Evolutionary conservation across 2,329 filamentous ascomycete species (phyloP).

Genomic region (Fusarium xyrophilum): DNA sequence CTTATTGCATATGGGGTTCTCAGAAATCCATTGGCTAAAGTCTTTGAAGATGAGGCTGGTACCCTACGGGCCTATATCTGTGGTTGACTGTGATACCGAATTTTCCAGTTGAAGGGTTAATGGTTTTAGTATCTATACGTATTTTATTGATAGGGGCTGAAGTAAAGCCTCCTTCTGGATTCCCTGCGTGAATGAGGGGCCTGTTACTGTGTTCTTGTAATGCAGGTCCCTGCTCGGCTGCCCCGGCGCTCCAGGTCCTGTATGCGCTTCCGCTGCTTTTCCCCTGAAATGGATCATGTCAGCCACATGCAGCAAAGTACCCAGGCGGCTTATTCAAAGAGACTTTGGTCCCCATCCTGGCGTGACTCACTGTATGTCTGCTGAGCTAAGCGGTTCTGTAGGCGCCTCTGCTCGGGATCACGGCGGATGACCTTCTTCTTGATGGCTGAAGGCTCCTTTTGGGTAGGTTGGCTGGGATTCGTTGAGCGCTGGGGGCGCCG

Average conservation of each 20-base stretch:
- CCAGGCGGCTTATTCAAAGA: background rate
- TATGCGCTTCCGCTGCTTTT: conserved; percentile 41
- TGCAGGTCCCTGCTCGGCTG: conserved; percentile 7
- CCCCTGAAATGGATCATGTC: conserved; percentile 40
- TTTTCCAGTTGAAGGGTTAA: conserved; percentile 24
- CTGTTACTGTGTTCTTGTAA: background rate
- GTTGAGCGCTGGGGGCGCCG: background rate
- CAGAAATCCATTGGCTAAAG: conserved; percentile 30
- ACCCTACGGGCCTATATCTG: conserved; percentile 3
- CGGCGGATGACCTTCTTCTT: conserved; percentile 31
- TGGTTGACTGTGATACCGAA: background rate
- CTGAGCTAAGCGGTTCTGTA: conserved; percentile 50
- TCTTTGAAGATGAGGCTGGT: conserved; percentile 1
- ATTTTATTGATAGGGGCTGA: background rate
- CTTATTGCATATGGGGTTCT: conserved; percentile 3
- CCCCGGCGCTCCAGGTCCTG: conserved; percentile 40
- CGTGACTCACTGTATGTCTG: conserved; percentile 57
- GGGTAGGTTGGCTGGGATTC: background rate
- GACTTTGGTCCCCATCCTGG: background rate
- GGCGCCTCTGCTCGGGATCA: conserved; percentile 38
- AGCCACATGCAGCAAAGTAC: conserved; percentile 17
- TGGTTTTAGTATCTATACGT: conserved; percentile 7
- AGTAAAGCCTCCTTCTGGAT: background rate
- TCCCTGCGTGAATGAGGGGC: background rate
- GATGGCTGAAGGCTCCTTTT: background rate